Evolutionary conservation across 2,329 filamentous ascomycete species (phyloP).

Genomic region (Geosmithia flava): DNA sequence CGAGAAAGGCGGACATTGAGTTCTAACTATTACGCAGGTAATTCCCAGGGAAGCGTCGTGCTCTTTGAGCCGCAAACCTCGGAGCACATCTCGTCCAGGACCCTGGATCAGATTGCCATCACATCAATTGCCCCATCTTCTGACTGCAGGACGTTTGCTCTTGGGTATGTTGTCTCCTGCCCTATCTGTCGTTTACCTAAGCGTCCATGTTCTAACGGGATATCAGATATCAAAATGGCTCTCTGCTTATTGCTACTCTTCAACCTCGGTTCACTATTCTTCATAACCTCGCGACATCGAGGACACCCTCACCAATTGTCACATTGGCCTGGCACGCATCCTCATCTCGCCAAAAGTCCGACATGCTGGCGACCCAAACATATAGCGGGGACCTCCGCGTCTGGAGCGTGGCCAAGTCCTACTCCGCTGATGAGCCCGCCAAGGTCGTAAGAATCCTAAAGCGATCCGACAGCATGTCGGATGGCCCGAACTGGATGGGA

Average conservation of each 20-base stretch:
- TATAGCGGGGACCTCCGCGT: conserved; percentile 85
- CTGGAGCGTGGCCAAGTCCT: conserved; percentile 86
- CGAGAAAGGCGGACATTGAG: background rate
- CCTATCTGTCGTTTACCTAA: background rate
- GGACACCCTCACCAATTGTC: conserved; percentile 76
- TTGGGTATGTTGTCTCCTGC: conserved; percentile 56
- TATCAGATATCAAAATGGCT: conserved; percentile 82
- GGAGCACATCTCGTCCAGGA: conserved; percentile 83
- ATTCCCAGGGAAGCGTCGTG: conserved; percentile 84
- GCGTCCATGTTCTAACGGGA: conserved; percentile 3
- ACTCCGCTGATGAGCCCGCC: conserved; percentile 59
- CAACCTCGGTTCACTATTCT: conserved; percentile 89
- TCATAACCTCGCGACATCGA: conserved; percentile 77
- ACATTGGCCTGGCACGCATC: conserved; percentile 92
- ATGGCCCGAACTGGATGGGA: conserved; percentile 86
- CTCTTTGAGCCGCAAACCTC: conserved; percentile 88
- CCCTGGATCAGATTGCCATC: conserved; percentile 83
- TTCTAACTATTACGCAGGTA: conserved; percentile 44
- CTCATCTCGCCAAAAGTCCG: conserved; percentile 88
- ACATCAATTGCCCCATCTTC: conserved; percentile 82
- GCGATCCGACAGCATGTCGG: conserved; percentile 58
- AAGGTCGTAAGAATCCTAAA: conserved; percentile 84
- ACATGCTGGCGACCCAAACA: conserved; percentile 93
- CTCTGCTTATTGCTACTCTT: conserved; percentile 77
- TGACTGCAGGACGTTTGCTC: conserved; percentile 90